Base-by-base conservation (phyloP, 2,329 filamentous ascomycete genomes). In the Samsoniella hepiali region DNA sequence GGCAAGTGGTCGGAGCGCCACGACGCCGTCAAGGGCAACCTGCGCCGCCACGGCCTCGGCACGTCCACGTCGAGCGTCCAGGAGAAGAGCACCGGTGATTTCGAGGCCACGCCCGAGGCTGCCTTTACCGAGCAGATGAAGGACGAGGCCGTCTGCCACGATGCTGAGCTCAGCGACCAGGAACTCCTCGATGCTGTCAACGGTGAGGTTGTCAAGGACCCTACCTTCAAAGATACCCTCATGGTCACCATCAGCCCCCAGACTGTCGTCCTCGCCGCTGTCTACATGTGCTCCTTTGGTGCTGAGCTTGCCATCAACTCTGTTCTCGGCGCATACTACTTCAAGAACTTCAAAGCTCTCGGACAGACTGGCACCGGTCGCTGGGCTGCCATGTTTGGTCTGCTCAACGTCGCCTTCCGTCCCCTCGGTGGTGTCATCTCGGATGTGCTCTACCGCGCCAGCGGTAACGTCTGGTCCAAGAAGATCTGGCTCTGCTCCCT, bases 1-100 rank as follows among this genome's bases (percentile, higher is more conserved):
- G 93, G 93, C 44, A 88, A 86, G 68, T 97, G 93, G 93, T 84
- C 85, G 6, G 88, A 94, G 44, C 86, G 91, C 40, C 81, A 86
- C 58, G 77, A 84, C 49, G 83, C 81, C 66, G 80, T 83, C 1
- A 77, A 84, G 63, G 80, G 84, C 67, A 83, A 81, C 73, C 78
- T 83, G 59, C 78, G 77, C 54, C 75, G 75, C 29, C 80, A 84
- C 69, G 76, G 78, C 11, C 69, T 80, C 36, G 67, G 69, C 15
- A 49, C 44, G n/a, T 31, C 51, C 13, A 10, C 10, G 1, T 38
- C 60, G 31, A 49, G 51, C 42, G 42, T 51, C 13, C 40, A 17
- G 2, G 60, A 63, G 27, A 55, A 63, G 32, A 47, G 44, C 40
- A 36, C 42, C 22, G 31, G 53, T 11, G 34, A 40, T 6, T 56